Base-by-base conservation (phyloP, 148 eudicot genomes). In the Tetragonia tetragonoides region DNA sequence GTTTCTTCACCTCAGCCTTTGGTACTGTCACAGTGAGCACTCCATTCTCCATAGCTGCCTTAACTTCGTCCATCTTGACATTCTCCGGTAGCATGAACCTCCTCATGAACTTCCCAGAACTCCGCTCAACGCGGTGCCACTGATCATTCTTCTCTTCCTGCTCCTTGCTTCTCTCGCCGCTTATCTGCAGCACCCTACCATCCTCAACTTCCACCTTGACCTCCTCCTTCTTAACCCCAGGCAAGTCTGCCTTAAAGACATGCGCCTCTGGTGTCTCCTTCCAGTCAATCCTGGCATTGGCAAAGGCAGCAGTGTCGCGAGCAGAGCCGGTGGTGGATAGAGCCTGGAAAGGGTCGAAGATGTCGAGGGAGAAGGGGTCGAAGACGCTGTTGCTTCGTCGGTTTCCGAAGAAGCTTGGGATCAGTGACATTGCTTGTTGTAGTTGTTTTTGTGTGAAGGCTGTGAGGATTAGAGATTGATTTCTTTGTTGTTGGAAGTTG, bases 181-280 rank as follows among this genome's bases (percentile, higher is more conserved):
- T 86, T 14, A 86, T 83, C 80, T 75, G 82, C 0, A 86, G 73
- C 44, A 86, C 83, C 4, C 64, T 21, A 1, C 75, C 88, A 0
- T 86, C 88, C 24, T 83, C 88, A 59, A 86, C 80, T 78, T 86
- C 86, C 7, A 83, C 88, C 51, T 83, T 83, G 23, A 86, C 86
- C 73, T 86, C 88, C 51, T 83, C 88, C 54, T 86, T 86, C 78
- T 83, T 86, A 37, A 86, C 4, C 57, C 88, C 88, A 10, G 88
- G 86, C 3, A 86, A 53, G 37, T 86, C 86, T 7, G 86, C 88
- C 81, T 80, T 83, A 66, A 86, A 78, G 10, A 83, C 74, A 70
- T 86, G 88, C 0, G 82, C 80, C 28, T 80, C 85, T 3, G 84
- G 82, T 0, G 86, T 86, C 81, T 86, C 88, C 77, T 75, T 66